Conservation (phyloP, 176 grass and related monocot species). For the Lolium perenne region DNA sequence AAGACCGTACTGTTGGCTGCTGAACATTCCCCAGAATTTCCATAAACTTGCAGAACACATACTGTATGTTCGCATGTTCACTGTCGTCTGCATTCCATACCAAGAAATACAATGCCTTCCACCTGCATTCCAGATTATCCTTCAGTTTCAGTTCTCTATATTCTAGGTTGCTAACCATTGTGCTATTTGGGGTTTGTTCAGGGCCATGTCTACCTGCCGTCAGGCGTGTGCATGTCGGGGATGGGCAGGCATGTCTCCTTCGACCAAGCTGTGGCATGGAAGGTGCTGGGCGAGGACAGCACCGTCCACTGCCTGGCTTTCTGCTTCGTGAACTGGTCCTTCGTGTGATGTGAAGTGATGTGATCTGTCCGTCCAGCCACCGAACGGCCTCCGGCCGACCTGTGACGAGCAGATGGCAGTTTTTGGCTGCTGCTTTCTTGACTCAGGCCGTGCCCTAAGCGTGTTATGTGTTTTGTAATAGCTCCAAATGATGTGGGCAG, state of each 20-base stretch:
- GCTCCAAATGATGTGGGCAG: too few species aligned
- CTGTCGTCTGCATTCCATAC: not conserved
- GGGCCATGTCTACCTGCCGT: constrained; percentile 81
- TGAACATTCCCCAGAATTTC: not conserved
- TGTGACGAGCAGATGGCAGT: not conserved
- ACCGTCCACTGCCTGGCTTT: constrained; percentile 80
- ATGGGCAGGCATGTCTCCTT: constrained; percentile 95
- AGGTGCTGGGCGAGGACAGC: constrained; percentile 74
- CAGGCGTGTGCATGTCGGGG: constrained; percentile 77
- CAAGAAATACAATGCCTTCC: not conserved
- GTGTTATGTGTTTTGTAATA: too few species aligned
- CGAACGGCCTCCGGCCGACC: too few species aligned
- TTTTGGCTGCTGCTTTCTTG: not conserved
- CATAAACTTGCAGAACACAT: not conserved
- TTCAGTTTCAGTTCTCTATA: not conserved
- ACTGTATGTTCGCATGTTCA: not conserved
- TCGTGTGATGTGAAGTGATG: constrained; percentile 5
- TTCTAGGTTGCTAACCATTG: not conserved
- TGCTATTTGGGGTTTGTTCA: not conserved
- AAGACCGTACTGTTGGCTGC: too few species aligned
- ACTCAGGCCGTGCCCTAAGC: too few species aligned
- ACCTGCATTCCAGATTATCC: not conserved
- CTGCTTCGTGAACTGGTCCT: constrained; percentile 94
- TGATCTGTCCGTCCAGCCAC: not conserved
- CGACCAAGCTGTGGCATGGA: constrained; percentile 93